phyloP scores from a whole-genome alignment of 2,329 filamentous ascomycete genomes.

The Stagonosporopsis vannaccii region DNA sequence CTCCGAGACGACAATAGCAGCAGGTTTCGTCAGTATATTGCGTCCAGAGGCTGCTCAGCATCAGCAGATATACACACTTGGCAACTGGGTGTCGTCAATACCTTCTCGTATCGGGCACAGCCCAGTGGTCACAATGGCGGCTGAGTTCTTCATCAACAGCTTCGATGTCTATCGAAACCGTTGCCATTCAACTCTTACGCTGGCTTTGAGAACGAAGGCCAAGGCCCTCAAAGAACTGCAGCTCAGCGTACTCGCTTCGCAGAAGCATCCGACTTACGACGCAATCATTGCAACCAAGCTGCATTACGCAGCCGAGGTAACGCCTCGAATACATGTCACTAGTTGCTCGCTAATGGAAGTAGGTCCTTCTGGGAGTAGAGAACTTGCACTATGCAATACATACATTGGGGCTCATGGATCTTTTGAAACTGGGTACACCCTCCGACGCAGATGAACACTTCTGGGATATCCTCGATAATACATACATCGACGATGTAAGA shows the following conservation, averaged over 20 bases:
- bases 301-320: constrained; percentile 14
- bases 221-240: constrained; percentile 5
- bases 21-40: not conserved
- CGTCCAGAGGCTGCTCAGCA: not conserved
- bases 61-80: not conserved
- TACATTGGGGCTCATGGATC: constrained; percentile 7
- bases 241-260: not conserved
- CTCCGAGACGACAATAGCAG: not conserved
- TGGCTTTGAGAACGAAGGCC: not conserved
- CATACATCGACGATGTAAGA: constrained; percentile 12
- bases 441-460: constrained; percentile 3
- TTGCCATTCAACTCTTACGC: not conserved
- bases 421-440: not conserved
- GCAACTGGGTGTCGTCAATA: constrained; percentile 10
- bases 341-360: not conserved
- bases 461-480: constrained; percentile 12
- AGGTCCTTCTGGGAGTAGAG: constrained; percentile 10
- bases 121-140: constrained; percentile 4
- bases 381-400: constrained; percentile 9
- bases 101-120: constrained; percentile 2
- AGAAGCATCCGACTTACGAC: not conserved
- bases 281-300: constrained; percentile 6
- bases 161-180: not conserved
- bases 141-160: constrained; percentile 4
- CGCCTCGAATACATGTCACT: no score